Conservation (phyloP, 1,284 basidiomycete genomes). For the Trametes versicolor region DNA sequence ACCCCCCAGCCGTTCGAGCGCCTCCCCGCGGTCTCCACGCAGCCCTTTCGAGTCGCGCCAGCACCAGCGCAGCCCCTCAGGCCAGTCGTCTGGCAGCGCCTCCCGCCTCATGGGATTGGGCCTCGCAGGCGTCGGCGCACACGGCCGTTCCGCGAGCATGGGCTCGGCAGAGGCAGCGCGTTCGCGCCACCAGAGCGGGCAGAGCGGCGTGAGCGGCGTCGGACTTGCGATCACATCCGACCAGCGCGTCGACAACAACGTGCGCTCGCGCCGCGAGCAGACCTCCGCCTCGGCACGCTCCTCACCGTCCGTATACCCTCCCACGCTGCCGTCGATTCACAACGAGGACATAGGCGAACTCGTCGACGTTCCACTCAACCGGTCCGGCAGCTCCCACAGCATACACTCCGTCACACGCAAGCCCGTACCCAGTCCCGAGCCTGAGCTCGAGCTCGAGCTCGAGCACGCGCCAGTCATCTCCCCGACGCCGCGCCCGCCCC, state of each 20-base stretch:
- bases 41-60: constrained; percentile 37
- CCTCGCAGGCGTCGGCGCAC: constrained; percentile 36
- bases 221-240: constrained; percentile 38
- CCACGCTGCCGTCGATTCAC: constrained; percentile 48
- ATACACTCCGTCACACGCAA: constrained; percentile 31
- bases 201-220: constrained; percentile 17
- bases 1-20: not conserved
- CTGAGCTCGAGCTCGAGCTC: constrained; percentile 20
- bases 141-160: constrained; percentile 22
- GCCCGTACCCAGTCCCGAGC: constrained; percentile 26
- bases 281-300: constrained; percentile 49
- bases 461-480: constrained; percentile 6
- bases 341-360: constrained; percentile 45
- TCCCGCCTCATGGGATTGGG: constrained; percentile 22
- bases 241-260: constrained; percentile 16
- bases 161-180: constrained; percentile 11
- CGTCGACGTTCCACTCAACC: constrained; percentile 27
- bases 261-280: constrained; percentile 29
- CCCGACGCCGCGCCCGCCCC: constrained; percentile 48
- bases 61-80: constrained; percentile 5
- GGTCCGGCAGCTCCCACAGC: constrained; percentile 16
- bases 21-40: constrained; percentile 14
- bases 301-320: constrained; percentile 68
- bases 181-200: constrained; percentile 31
- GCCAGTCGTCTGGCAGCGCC: constrained; percentile 7